Conservation (phyloP, 2,329 filamentous ascomycete species). For the Elsinoe fawcettii region DNA sequence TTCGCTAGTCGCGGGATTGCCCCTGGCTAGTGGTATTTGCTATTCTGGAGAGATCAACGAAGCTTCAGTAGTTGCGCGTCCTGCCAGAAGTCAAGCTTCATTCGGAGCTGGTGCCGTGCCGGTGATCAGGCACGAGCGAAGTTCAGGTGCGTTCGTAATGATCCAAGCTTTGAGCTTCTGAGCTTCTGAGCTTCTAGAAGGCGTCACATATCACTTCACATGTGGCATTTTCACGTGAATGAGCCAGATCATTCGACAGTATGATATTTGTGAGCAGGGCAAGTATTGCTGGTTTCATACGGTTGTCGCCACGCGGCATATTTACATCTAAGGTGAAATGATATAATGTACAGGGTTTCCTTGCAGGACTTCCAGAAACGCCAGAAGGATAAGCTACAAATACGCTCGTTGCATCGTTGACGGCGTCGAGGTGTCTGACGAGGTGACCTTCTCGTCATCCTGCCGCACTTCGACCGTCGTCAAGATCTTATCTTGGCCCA, state of each 20-base stretch:
- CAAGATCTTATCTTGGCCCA: not conserved
- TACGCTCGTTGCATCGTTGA: not conserved
- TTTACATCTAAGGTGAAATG: not conserved
- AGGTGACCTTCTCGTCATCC: conserved; percentile 8
- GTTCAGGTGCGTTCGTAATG: not conserved
- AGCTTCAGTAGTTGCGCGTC: not conserved
- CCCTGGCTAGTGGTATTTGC: too few species aligned
- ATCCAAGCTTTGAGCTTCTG: too few species aligned
- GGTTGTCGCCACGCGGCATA: not conserved
- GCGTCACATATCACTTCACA: not conserved
- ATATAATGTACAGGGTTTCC: not conserved
- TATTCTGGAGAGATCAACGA: not conserved
- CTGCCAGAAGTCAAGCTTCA: not conserved
- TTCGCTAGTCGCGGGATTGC: too few species aligned
- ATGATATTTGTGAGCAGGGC: not conserved
- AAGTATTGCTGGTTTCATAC: not conserved
- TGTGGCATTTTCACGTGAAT: not conserved
- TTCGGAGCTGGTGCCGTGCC: not conserved
- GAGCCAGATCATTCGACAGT: too few species aligned
- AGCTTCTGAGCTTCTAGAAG: not conserved
- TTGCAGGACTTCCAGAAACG: not conserved
- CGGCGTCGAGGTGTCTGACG: not conserved
- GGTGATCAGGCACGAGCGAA: not conserved
- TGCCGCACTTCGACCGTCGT: conserved; percentile 13
- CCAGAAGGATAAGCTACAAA: not conserved